Evolutionary conservation across 257 asterid species (phyloP).

Genomic region (Primulina eburnea): DNA sequence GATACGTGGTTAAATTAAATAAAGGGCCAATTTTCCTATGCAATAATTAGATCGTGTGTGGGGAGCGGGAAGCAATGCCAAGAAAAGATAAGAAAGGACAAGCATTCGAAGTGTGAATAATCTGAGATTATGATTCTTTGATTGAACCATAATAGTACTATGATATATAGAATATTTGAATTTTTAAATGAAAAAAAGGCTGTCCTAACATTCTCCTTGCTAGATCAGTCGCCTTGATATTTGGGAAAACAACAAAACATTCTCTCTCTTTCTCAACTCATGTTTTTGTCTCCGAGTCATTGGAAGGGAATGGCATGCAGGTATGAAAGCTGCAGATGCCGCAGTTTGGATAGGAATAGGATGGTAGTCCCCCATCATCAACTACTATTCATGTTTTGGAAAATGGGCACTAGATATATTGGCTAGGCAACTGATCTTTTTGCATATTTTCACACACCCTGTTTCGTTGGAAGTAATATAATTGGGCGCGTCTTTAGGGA

Average conservation of each 20-base stretch:
- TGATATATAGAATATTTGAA: slow-evolving; percentile 23
- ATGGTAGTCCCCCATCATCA: slow-evolving; percentile 22
- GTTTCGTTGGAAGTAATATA: slow-evolving; percentile 21
- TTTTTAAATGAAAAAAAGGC: not conserved
- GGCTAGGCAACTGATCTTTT: slow-evolving; percentile 3
- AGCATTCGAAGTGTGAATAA: slow-evolving; percentile 68
- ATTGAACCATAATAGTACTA: slow-evolving; percentile 46
- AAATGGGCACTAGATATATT: slow-evolving; percentile 9
- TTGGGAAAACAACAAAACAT: slow-evolving; percentile 40
- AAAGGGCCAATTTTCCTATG: too few relatives aligned
- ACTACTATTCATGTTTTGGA: slow-evolving; percentile 12
- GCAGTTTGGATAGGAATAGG: slow-evolving; percentile 35
- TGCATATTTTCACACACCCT: slow-evolving; percentile 1
- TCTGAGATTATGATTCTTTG: slow-evolving; percentile 53
- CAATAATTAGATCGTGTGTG: not conserved
- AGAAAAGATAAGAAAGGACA: slow-evolving; percentile 40
- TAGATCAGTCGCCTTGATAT: slow-evolving; percentile 30
- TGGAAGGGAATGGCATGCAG: slow-evolving; percentile 56
- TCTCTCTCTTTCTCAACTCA: slow-evolving; percentile 36
- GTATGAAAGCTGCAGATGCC: slow-evolving; percentile 33
- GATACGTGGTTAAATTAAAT: too few relatives aligned
- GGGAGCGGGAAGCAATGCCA: not conserved
- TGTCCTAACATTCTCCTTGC: slow-evolving; percentile 44
- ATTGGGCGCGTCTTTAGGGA: slow-evolving; percentile 29
- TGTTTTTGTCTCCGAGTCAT: slow-evolving; percentile 37